Percentiles rank a stretch among this genome's conserved stretches.
Evolutionary conservation across 1,284 basidiomycete species (phyloP).

Genomic region (Puccinia coronata): DNA sequence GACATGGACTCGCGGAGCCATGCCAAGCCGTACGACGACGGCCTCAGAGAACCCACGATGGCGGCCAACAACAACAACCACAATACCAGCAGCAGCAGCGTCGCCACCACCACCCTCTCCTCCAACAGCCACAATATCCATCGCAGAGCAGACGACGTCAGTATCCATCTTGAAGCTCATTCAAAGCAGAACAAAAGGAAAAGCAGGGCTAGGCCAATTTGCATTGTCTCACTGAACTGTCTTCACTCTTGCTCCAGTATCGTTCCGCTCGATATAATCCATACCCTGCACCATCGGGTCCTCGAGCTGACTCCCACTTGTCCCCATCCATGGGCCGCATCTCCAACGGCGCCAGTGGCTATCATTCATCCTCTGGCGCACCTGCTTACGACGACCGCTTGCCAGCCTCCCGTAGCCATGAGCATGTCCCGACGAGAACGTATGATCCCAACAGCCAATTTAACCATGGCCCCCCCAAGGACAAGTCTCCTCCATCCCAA

Average conservation of each 20-base stretch:
- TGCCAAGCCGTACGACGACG: not conserved
- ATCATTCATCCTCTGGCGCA: slow-evolving; percentile 15
- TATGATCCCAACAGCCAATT: slow-evolving; percentile 42
- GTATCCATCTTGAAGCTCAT: not conserved
- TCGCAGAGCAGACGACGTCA: slow-evolving; percentile 23
- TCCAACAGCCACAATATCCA: not conserved
- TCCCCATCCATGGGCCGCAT: not conserved
- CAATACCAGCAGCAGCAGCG: slow-evolving; percentile 5
- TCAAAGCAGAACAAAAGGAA: not conserved
- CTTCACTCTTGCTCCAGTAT: no score
- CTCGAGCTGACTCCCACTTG: slow-evolving; percentile 4
- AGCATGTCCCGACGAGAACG: slow-evolving; percentile 6
- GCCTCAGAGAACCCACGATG: not conserved
- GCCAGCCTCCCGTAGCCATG: slow-evolving; percentile 9
- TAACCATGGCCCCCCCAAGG: slow-evolving; percentile 42
- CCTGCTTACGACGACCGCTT: slow-evolving; percentile 11
- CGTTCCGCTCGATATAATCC: slow-evolving; percentile 9
- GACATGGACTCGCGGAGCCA: not conserved
- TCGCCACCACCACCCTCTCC: not conserved
- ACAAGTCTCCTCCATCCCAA: slow-evolving; percentile 39
- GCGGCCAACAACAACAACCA: not conserved
- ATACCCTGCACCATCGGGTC: slow-evolving; percentile 17
- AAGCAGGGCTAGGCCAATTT: not conserved
- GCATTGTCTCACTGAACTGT: not conserved
- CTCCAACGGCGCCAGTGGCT: not conserved